Evolutionary conservation across 176 grass and related monocot genomes (phyloP).

Genomic region (Oryza glaberrima): DNA sequence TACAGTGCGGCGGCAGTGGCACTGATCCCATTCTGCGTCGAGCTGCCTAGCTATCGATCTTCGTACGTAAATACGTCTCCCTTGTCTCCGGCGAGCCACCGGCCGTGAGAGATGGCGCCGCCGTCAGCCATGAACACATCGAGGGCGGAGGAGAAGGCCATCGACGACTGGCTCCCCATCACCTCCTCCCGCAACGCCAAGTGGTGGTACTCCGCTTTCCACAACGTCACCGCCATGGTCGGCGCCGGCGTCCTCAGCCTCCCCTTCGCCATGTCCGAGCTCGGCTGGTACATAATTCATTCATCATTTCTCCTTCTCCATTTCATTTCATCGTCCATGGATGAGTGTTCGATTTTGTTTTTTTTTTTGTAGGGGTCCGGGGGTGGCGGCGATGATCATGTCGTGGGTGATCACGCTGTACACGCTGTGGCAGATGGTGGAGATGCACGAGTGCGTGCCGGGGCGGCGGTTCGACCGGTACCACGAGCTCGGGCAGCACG

Average conservation of each 20-base stretch:
- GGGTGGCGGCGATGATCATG: constrained; percentile 38
- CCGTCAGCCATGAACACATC: background rate
- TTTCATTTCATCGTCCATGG: no score
- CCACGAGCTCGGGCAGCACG: constrained; percentile 75
- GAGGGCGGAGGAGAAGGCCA: background rate
- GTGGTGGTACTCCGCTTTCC: constrained; percentile 84
- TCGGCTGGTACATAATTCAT: constrained; percentile 52
- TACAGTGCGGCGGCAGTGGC: no score
- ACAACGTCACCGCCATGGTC: constrained; percentile 92
- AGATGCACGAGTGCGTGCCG: constrained; percentile 70
- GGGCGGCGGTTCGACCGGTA: constrained; percentile 75
- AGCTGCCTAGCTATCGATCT: no score
- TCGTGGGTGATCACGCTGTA: constrained; percentile 66
- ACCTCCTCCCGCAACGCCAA: constrained; percentile 63
- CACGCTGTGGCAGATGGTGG: constrained; percentile 72
- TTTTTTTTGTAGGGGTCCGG: constrained; percentile 41
- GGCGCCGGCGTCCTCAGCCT: constrained; percentile 77
- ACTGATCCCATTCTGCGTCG: no score
- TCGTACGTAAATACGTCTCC: no score
- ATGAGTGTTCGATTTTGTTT: no score
- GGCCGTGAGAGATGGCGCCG: background rate
- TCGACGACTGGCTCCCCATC: constrained; percentile 74
- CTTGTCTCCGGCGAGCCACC: background rate
- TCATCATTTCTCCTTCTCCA: no score
- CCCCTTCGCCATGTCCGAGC: constrained; percentile 72